Percentiles rank a stretch among this genome's conserved stretches.
phyloP scores from a whole-genome alignment of 768 basidiomycete species.

The Collybia sordida region DNA sequence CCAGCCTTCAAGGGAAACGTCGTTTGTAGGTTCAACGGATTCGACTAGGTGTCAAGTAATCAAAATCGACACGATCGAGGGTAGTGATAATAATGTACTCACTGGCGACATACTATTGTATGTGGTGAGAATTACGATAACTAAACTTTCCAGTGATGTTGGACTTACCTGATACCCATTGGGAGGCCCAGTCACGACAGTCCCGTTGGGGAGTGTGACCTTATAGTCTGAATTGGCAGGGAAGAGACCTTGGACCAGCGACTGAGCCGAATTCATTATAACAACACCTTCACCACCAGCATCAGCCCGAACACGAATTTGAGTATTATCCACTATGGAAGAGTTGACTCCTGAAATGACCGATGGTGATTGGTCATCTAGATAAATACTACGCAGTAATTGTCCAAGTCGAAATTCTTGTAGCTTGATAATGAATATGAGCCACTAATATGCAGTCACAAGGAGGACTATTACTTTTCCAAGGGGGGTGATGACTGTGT shows the following conservation, averaged over 20 bases:
- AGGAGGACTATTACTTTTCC: constrained; percentile 50
- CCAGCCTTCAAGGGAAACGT: constrained; percentile 67
- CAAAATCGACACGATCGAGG: neutral
- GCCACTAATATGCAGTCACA: neutral
- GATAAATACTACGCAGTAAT: constrained; percentile 50
- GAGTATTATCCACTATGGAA: constrained; percentile 32
- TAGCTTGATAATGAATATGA: constrained; percentile 29
- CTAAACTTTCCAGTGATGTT: neutral
- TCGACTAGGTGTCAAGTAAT: constrained; percentile 48
- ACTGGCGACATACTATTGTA: constrained; percentile 37
- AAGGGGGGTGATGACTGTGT: constrained; percentile 64
- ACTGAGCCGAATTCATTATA: constrained; percentile 65
- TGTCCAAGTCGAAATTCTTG: constrained; percentile 60
- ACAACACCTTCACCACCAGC: constrained; percentile 68
- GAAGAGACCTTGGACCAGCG: constrained; percentile 69
- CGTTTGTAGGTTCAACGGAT: constrained; percentile 59
- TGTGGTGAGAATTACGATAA: neutral
- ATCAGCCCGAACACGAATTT: constrained; percentile 57
- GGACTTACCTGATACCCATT: constrained; percentile 56
- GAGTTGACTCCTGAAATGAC: constrained; percentile 46
- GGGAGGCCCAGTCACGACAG: constrained; percentile 56
- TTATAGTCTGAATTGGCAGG: constrained; percentile 46
- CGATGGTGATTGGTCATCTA: constrained; percentile 51
- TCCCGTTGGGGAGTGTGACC: constrained; percentile 65
- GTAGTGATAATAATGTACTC: constrained; percentile 9